A percentile compares a stretch with the other conserved stretches of the same genome.
Conservation (phyloP, 1,284 basidiomycete species). For the Microbotryomycetes sp. region DNA sequence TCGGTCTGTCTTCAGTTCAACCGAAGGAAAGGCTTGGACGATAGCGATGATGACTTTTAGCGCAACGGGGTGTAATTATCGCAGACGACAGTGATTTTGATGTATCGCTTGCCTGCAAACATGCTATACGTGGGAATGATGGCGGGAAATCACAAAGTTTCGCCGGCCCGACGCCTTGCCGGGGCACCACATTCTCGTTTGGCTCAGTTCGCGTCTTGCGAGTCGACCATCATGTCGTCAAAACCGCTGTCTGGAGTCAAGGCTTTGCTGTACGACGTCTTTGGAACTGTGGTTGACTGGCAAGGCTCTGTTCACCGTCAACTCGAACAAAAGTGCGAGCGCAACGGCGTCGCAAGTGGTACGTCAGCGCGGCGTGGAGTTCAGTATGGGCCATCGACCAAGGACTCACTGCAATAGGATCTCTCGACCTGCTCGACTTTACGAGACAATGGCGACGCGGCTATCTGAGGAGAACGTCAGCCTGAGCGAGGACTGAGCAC, state of each 20-base stretch:
- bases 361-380: background rate
- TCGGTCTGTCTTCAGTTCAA: slow-evolving; percentile 55
- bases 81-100: no score
- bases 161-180: no score
- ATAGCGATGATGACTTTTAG: slow-evolving; percentile 59
- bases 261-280: slow-evolving; percentile 53
- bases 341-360: background rate
- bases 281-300: slow-evolving; percentile 39
- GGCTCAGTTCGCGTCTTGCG: no score
- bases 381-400: background rate
- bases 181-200: no score
- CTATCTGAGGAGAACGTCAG: slow-evolving; percentile 23
- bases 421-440: slow-evolving; percentile 12
- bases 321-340: background rate
- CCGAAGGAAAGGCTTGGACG: slow-evolving; percentile 57
- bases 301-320: slow-evolving; percentile 19
- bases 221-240: no score
- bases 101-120: no score
- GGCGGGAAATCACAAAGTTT: no score
- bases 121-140: no score
- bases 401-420: background rate
- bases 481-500: background rate
- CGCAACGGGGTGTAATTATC: no score
- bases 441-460: slow-evolving; percentile 21
- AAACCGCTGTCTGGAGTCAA: slow-evolving; percentile 41